Evolutionary conservation across 495 filamentous ascomycete species (phyloP).

Genomic region (Neurospora sp.): DNA sequence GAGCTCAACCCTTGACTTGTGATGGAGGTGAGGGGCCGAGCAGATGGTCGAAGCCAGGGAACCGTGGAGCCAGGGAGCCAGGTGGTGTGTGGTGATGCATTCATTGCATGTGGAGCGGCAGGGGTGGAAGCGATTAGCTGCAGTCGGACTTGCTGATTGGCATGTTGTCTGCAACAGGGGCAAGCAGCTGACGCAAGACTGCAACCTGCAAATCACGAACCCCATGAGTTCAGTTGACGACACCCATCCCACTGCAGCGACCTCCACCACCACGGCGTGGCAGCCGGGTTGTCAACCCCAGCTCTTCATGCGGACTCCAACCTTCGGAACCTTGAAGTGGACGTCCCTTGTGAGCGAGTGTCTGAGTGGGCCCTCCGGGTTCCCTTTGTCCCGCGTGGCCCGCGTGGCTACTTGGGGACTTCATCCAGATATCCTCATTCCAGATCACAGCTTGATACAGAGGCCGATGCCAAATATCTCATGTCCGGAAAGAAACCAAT

Average conservation of each 20-base stretch:
- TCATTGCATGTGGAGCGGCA: constrained; percentile 8
- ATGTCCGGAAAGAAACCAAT: not conserved
- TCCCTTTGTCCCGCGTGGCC: not conserved
- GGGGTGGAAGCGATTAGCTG: constrained; percentile 16
- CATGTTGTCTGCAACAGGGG: constrained; percentile 11
- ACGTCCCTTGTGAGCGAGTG: not conserved
- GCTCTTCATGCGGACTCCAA: not conserved
- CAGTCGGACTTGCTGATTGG: constrained; percentile 20
- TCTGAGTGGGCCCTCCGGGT: not conserved
- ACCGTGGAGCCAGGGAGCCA: constrained; percentile 9
- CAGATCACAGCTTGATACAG: not conserved
- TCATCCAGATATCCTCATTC: not conserved
- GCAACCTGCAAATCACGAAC: constrained; percentile 19
- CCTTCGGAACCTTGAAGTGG: not conserved
- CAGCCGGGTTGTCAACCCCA: not conserved
- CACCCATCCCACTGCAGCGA: not conserved
- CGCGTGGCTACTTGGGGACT: not conserved
- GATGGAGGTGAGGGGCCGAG: constrained; percentile 10
- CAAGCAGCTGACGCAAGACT: constrained; percentile 22
- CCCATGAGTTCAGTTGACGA: constrained; percentile 12
- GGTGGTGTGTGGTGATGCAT: not conserved
- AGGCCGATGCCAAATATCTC: not conserved
- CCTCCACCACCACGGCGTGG: not conserved
- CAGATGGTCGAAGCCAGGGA: constrained; percentile 4
- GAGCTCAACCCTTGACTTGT: constrained; percentile 9